These are phyloP conservation scores for Ceratocystiopsis brevicomis DNA, from an alignment of 2,329 filamentous ascomycete genomes.

Conservation along the genomic window DNA sequence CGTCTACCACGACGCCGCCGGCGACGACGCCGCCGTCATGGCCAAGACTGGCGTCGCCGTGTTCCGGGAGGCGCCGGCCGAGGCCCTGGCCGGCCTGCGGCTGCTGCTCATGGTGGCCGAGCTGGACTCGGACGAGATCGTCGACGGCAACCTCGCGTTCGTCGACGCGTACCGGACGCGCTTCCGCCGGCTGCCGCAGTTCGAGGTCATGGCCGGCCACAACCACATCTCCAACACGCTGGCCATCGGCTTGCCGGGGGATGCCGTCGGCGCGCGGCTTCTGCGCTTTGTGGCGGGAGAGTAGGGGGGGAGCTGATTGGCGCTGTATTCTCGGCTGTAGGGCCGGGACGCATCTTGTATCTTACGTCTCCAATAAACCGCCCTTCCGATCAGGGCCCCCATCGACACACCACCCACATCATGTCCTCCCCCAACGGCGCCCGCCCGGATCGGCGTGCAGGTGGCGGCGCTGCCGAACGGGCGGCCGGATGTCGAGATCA, in stretches of 20 bases:
- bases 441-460: constrained; percentile 16
- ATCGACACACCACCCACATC: too few relatives aligned
- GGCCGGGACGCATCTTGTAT: too few relatives aligned
- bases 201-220: constrained; percentile 10
- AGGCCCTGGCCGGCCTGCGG: constrained; percentile 1
- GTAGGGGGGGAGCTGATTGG: too few relatives aligned
- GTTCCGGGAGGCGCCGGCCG: neutral
- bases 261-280: neutral
- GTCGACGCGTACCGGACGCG: constrained; percentile 7
- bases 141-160: constrained; percentile 9
- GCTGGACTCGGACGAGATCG: constrained; percentile 8
- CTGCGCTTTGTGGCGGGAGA: neutral
- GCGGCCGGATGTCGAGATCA: constrained; percentile 15
- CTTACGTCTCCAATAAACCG: too few relatives aligned
- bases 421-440: constrained; percentile 8
- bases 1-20: neutral
- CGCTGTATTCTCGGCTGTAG: too few relatives aligned
- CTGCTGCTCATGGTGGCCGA: constrained; percentile 7
- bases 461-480: constrained; percentile 14
- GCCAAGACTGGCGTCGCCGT: neutral
- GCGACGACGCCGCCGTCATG: neutral
- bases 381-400: too few relatives aligned
- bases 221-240: constrained; percentile 10
- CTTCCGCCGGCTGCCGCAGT: constrained; percentile 6
- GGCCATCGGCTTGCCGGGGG: constrained; percentile 6